Conservation (phyloP, 2,329 filamentous ascomycete species). For the Aureobasidium vineae region DNA sequence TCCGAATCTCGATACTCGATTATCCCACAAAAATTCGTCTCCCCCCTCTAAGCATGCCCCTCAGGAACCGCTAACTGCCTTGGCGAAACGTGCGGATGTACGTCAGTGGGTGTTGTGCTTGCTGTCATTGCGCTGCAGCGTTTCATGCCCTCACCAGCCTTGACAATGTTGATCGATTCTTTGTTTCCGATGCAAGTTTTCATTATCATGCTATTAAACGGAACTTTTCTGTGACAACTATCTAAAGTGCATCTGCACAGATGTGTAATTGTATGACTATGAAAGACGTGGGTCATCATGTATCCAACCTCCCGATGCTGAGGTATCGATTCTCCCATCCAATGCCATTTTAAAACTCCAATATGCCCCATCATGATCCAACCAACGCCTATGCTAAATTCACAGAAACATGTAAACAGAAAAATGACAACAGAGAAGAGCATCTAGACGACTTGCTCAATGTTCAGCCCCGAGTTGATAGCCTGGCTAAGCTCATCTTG, state of each 20-base stretch:
- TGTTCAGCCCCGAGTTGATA: conserved; percentile 38
- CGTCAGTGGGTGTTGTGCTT: neutral
- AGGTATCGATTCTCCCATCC: conserved; percentile 22
- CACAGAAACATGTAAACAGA: conserved; percentile 32
- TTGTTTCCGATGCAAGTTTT: neutral
- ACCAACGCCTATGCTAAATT: conserved; percentile 46
- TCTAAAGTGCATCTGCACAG: neutral
- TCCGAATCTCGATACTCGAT: conserved; percentile 14
- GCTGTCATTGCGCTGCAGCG: neutral
- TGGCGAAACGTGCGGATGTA: conserved; percentile 18
- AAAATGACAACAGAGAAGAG: neutral
- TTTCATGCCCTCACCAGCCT: neutral
- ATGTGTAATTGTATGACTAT: conserved; percentile 3
- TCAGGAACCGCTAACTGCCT: conserved; percentile 16
- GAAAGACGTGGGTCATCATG: conserved; percentile 6
- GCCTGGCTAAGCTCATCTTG: conserved; percentile 52
- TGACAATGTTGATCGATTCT: neutral
- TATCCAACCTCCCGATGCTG: conserved; percentile 20
- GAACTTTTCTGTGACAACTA: neutral
- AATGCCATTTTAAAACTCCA: conserved; percentile 23
- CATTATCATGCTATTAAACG: neutral
- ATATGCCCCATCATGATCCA: conserved; percentile 30
- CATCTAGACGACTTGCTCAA: conserved; percentile 34
- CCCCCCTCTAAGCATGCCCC: conserved; percentile 15
- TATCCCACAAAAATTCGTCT: conserved; percentile 14